phyloP scores from a whole-genome alignment of 2,329 filamentous ascomycete genomes.

The Aureobasidium lini region DNA sequence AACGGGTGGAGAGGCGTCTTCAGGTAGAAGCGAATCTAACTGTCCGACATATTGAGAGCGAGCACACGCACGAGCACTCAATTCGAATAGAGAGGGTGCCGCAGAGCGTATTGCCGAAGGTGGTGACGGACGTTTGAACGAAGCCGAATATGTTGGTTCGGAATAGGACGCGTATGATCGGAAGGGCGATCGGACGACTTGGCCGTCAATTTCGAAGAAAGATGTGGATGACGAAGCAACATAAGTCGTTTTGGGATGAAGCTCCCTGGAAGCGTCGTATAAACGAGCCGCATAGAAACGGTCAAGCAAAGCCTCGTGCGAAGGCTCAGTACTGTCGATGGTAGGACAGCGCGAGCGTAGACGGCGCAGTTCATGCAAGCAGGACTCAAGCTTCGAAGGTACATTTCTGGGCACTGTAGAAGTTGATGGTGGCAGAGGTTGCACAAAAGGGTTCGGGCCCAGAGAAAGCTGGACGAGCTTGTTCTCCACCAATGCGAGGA shows the following conservation, averaged over 20 bases:
- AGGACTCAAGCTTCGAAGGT: not conserved
- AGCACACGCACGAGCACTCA: conserved; percentile 24
- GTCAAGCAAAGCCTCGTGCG: conserved; percentile 18
- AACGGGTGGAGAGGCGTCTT: conserved; percentile 17
- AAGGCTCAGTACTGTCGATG: conserved; percentile 19
- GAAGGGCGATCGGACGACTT: conserved; percentile 5
- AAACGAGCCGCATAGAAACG: conserved; percentile 17
- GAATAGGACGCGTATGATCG: conserved; percentile 1
- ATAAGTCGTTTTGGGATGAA: conserved; percentile 21
- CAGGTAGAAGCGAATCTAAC: conserved; percentile 19
- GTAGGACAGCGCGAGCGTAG: conserved; percentile 15
- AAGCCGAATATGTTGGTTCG: not conserved
- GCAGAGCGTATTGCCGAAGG: conserved; percentile 10
- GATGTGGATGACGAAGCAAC: conserved; percentile 21
- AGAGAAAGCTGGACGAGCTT: conserved; percentile 48
- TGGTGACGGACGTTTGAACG: conserved; percentile 5
- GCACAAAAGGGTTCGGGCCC: conserved; percentile 57
- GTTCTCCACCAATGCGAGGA: conserved; percentile 48
- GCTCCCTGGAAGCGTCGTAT: conserved; percentile 14
- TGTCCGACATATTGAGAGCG: conserved; percentile 21
- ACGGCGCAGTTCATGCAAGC: conserved; percentile 11
- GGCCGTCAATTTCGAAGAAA: conserved; percentile 26
- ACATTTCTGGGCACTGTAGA: not conserved
- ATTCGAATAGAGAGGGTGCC: conserved; percentile 30
- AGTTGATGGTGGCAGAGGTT: conserved; percentile 18